Evolutionary conservation across 177 flowering plant species (phyloP).

Genomic region (Vitis hybrid): DNA sequence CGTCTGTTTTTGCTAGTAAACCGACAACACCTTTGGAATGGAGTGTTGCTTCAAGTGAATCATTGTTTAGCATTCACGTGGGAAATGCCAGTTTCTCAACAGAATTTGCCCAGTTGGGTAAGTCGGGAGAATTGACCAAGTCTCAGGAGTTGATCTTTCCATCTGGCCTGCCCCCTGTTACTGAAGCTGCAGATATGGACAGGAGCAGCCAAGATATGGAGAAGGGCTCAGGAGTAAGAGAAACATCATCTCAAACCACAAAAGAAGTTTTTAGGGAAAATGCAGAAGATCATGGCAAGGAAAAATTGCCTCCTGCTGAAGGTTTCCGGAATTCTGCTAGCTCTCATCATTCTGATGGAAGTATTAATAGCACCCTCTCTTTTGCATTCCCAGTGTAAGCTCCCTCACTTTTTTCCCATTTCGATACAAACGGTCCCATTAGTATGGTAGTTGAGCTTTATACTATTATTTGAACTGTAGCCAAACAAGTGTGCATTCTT

Average conservation of each 20-base stretch:
- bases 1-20: slow-evolving; percentile 34
- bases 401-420: not conserved
- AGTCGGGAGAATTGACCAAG: slow-evolving; percentile 33
- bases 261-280: not conserved
- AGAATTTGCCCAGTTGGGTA: slow-evolving; percentile 22
- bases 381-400: slow-evolving; percentile 56
- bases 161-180: slow-evolving; percentile 11
- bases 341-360: slow-evolving; percentile 26
- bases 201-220: not conserved
- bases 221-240: not conserved
- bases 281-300: slow-evolving; percentile 6
- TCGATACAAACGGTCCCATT: not conserved
- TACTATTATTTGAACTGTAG: too few species aligned
- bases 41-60: slow-evolving; percentile 55
- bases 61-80: slow-evolving; percentile 50
- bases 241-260: not conserved
- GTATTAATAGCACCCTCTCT: slow-evolving; percentile 32
- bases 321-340: not conserved
- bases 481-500: too few species aligned
- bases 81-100: slow-evolving; percentile 43
- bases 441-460: not conserved
- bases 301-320: not conserved
- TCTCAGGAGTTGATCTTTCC: slow-evolving; percentile 14
- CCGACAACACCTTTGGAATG: slow-evolving; percentile 35
- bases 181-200: slow-evolving; percentile 7